These are phyloP conservation scores for Fonsecaea erecta DNA, from an alignment of 2,329 filamentous ascomycete genomes.

Conservation along the genomic window DNA sequence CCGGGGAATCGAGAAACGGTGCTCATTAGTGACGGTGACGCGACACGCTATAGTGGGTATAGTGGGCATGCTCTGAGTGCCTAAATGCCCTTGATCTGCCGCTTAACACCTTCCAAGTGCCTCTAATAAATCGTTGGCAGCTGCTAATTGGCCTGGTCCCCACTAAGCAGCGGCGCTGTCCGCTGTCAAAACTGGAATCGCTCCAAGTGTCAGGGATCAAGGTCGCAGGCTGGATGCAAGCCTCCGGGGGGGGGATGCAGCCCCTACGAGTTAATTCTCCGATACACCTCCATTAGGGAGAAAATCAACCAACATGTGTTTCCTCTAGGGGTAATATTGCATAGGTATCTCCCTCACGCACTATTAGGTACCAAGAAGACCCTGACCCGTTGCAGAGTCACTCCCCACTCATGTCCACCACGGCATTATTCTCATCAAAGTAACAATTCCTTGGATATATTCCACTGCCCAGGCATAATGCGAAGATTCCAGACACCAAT, in stretches of 20 bases:
- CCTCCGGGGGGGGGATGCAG: not conserved
- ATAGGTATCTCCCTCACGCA: not conserved
- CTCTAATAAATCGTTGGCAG: constrained; percentile 10
- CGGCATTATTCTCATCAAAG: not conserved
- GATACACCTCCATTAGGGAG: not conserved
- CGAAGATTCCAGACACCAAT: not conserved
- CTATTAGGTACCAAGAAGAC: not conserved
- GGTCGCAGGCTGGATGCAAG: constrained; percentile 2
- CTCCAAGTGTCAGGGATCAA: constrained; percentile 15
- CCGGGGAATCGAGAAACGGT: constrained; percentile 10
- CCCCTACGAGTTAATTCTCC: constrained; percentile 10
- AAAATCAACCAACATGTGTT: not conserved
- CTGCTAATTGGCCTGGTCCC: not conserved
- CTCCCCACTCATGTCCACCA: not conserved
- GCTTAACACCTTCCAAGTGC: not conserved
- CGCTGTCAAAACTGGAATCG: constrained; percentile 14
- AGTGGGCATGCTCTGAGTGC: not conserved
- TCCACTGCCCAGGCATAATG: not conserved
- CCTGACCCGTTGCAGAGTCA: too few relatives aligned
- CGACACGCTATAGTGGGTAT: constrained; percentile 26
- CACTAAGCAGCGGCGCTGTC: constrained; percentile 13
- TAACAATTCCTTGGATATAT: not conserved
- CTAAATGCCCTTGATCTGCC: not conserved
- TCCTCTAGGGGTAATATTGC: not conserved
- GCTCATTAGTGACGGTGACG: constrained; percentile 8